phyloP scores from a whole-genome alignment of 441 rosid genomes.

The Pelargonium cotyledonis region DNA sequence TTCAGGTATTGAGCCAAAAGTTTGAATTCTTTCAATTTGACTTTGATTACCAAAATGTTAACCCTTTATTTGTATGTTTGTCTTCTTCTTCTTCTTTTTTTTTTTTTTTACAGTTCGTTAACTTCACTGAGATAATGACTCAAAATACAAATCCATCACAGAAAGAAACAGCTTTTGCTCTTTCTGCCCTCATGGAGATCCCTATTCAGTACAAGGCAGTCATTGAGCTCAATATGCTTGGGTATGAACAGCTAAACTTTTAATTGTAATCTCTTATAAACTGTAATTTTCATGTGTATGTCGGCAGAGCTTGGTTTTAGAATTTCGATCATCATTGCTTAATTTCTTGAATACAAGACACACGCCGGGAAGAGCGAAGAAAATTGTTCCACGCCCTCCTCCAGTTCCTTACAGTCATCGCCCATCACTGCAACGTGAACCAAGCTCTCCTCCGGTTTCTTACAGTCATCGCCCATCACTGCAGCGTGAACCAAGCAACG shows the following conservation, averaged over 20 bases:
- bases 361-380: background rate
- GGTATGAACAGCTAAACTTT: constrained; percentile 36
- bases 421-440: too few species aligned
- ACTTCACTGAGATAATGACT: constrained; percentile 62
- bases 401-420: too few species aligned
- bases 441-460: background rate
- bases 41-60: background rate
- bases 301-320: too few species aligned
- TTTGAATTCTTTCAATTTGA: background rate
- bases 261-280: background rate
- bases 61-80: background rate
- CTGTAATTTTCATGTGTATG: background rate
- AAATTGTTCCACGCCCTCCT: background rate
- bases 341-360: background rate
- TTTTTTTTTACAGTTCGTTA: constrained; percentile 51
- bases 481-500: background rate
- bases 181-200: constrained; percentile 88
- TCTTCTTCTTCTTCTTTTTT: background rate
- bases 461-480: background rate
- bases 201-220: constrained; percentile 71
- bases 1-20: constrained; percentile 42
- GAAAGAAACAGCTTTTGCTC: constrained; percentile 80
- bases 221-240: constrained; percentile 42
- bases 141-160: constrained; percentile 31
- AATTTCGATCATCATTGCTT: background rate